phyloP scores from a whole-genome alignment of 176 grass and related monocot species.

The Rhynchospora breviuscula region DNA sequence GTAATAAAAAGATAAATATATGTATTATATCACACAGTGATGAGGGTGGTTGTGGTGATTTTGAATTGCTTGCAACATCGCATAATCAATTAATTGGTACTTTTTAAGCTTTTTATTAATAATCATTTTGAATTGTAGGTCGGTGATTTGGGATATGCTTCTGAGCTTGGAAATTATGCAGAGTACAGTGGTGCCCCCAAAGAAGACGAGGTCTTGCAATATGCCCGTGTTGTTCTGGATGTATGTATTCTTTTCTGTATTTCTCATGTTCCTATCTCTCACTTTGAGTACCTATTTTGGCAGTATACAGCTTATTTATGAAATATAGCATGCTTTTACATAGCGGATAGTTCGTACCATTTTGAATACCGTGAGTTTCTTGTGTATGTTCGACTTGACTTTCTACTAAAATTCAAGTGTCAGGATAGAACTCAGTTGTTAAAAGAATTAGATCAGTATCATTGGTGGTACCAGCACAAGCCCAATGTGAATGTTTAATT shows the following conservation, averaged over 20 bases:
- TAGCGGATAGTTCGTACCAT: not conserved
- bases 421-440: not conserved
- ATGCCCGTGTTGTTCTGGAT: constrained; percentile 41
- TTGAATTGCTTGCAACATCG: not conserved
- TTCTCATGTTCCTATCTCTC: not conserved
- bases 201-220: constrained; percentile 44
- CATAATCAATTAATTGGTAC: not conserved
- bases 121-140: constrained; percentile 22
- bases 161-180: constrained; percentile 46
- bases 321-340: not conserved
- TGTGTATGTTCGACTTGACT: not conserved
- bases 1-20: not conserved
- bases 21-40: not conserved
- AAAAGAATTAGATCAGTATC: not conserved
- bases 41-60: not conserved
- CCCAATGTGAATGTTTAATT: not conserved
- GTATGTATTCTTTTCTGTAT: constrained; percentile 21
- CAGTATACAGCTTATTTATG: not conserved
- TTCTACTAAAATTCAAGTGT: not conserved
- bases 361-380: not conserved
- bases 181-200: constrained; percentile 47
- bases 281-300: not conserved
- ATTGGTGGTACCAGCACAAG: not conserved
- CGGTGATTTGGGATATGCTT: constrained; percentile 44
- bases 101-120: not conserved